phyloP scores from a whole-genome alignment of 1,284 basidiomycete genomes.

The Sutorius eximius region DNA sequence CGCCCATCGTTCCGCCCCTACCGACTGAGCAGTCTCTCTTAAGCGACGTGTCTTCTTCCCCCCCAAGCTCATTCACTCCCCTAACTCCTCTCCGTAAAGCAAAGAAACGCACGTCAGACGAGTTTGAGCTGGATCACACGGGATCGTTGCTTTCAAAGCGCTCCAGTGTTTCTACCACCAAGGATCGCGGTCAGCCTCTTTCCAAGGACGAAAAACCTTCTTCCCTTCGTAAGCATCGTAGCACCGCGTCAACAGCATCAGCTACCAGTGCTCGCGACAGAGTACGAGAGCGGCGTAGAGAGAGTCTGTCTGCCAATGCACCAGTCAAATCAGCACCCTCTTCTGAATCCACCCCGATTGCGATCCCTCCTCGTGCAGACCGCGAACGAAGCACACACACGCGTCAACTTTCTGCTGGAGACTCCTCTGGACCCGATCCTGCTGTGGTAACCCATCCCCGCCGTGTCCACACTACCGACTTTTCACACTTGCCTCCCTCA shows the following conservation, averaged over 20 bases:
- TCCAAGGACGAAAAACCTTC: constrained; percentile 51
- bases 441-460: constrained; percentile 42
- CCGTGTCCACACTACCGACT: constrained; percentile 70
- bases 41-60: constrained; percentile 40
- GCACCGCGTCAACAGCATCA: constrained; percentile 57
- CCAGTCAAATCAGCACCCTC: constrained; percentile 32
- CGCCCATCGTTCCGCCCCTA: constrained; percentile 30
- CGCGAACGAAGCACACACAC: constrained; percentile 45
- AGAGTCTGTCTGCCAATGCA: constrained; percentile 54
- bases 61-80: constrained; percentile 62
- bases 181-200: constrained; percentile 28
- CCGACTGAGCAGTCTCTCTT: constrained; percentile 27
- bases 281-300: constrained; percentile 62
- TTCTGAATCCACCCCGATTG: constrained; percentile 27
- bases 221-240: constrained; percentile 66
- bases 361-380: constrained; percentile 34
- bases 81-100: constrained; percentile 52
- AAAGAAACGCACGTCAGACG: constrained; percentile 77
- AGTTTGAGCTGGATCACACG: constrained; percentile 75
- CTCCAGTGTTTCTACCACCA: constrained; percentile 29
- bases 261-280: constrained; percentile 42
- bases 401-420: constrained; percentile 64
- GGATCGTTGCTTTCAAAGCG: constrained; percentile 59
- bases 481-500: constrained; percentile 85
- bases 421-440: constrained; percentile 62